A percentile compares a stretch with the other conserved stretches of the same genome.
These are phyloP conservation scores for Striga hermonthica DNA, from an alignment of 305 asterid species.

Conservation along the genomic window DNA sequence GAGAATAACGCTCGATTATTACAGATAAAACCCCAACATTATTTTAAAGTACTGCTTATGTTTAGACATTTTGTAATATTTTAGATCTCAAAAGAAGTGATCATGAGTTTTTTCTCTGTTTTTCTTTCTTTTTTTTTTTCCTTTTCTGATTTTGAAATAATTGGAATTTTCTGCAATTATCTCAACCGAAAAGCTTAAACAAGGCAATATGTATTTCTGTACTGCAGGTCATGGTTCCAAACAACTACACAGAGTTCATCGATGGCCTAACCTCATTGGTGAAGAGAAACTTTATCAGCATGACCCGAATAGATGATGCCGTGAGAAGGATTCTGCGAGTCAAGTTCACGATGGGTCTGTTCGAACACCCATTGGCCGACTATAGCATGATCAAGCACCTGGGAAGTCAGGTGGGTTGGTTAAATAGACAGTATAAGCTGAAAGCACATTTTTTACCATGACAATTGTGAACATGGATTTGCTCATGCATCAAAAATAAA, in stretches of 20 bases:
- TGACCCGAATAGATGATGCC: not conserved
- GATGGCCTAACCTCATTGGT: conserved; percentile 23
- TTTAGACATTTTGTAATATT: too few relatives aligned
- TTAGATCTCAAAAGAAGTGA: too few relatives aligned
- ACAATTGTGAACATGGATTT: not conserved
- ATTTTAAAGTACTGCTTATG: too few relatives aligned
- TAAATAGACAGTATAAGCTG: not conserved
- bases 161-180: too few relatives aligned
- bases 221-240: conserved; percentile 29
- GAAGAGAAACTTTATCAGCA: not conserved
- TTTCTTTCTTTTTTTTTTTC: too few relatives aligned
- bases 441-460: not conserved
- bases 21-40: too few relatives aligned
- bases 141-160: too few relatives aligned
- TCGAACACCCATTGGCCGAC: conserved; percentile 3
- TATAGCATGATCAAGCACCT: conserved; percentile 9
- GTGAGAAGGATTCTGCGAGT: conserved; percentile 3
- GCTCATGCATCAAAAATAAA: not conserved
- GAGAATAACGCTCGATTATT: not conserved
- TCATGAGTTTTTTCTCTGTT: too few relatives aligned
- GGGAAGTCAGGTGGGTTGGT: conserved; percentile 7
- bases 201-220: too few relatives aligned
- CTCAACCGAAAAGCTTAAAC: too few relatives aligned
- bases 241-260: conserved; percentile 30
- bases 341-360: conserved; percentile 8